Base-by-base conservation (phyloP, 192 early-diverging fungal species). In the Cetraspora pellucida region DNA sequence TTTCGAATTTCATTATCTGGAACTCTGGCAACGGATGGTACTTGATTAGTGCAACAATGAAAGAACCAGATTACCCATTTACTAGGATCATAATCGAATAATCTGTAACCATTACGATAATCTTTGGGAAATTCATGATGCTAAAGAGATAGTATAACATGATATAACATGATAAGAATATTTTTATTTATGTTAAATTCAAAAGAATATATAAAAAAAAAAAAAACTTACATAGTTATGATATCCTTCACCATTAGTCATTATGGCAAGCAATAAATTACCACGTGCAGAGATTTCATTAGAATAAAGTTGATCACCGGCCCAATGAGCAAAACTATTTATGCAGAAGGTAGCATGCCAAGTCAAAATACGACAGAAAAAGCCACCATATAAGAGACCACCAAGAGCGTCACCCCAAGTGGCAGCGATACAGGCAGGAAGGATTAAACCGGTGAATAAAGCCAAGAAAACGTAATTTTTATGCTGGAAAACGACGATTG, bases 121-220 rank as follows among this genome's bases (percentile, higher is more conserved):
- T 95, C 93, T 74, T 90, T 87, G 61, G 93, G 93, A 85, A 94
- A 95, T 82, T 94, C 88, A 81, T 95, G 93, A 78, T 95, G 93
- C 59, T 61, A 61, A 30, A 61, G 4, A 60, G 16, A 60, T 5
- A 28, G 28, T 0, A n/a, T n/a, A n/a, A n/a, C n/a, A n/a, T n/a
- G n/a, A 28, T n/a, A 25, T 61, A 16, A 27, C 10, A 2, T 11
- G 10, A 23, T 14, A 11, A 27, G 17, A 2, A n/a, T 25, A 28
- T 1, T 13, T 16, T 2, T n/a, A n/a, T n/a, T 4, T 11, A 5
- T 28, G 25, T 16, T 30, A 61, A 61, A 28, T 14, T 60, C 11
- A 28, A 61, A 13, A 10, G 59, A 17, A 61, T 23, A 17, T 1
- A 17, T 5, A 17, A 16, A 17, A 16, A 60, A 21, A 10, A 16